Conservation (phyloP, 805 yeast genomes). For the Pichia occidentalis region DNA sequence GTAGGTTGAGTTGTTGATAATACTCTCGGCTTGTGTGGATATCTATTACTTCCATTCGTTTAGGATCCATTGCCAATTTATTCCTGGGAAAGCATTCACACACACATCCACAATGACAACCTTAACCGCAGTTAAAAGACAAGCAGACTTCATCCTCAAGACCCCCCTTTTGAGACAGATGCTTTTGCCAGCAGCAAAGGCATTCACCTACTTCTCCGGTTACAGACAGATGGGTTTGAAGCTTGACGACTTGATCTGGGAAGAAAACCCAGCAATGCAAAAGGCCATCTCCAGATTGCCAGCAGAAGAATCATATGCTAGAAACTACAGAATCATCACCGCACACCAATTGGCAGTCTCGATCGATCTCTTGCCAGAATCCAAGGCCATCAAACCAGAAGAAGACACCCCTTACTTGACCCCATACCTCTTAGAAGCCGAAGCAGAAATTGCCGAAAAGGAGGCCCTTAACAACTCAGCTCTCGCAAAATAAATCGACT, state of each 20-base stretch:
- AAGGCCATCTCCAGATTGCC: conserved; percentile 87
- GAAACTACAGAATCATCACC: conserved; percentile 86
- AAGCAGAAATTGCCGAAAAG: conserved; percentile 85
- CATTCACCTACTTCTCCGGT: conserved; percentile 70
- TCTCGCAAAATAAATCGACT: conserved; percentile 20
- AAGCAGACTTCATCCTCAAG: conserved; percentile 72
- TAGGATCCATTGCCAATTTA: too few relatives aligned
- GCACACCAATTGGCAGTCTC: conserved; percentile 85
- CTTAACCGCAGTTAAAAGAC: conserved; percentile 62
- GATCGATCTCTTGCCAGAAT: conserved; percentile 77
- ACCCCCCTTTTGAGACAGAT: conserved; percentile 73
- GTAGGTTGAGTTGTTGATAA: too few relatives aligned
- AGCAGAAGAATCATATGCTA: conserved; percentile 74
- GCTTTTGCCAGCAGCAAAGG: conserved; percentile 72
- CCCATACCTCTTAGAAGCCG: conserved; percentile 90
- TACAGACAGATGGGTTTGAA: conserved; percentile 94
- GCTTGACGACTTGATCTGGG: conserved; percentile 80
- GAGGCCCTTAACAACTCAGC: conserved; percentile 78
- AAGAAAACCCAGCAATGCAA: conserved; percentile 82
- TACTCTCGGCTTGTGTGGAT: too few relatives aligned
- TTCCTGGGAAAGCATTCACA: too few relatives aligned
- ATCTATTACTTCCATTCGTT: too few relatives aligned
- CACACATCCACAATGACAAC: conserved; percentile 39
- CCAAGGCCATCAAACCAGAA: conserved; percentile 69
- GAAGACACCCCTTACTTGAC: conserved; percentile 78